Evolutionary conservation across 78 protist species (phyloP).

Genomic region (Creolimax fragrantissima): DNA sequence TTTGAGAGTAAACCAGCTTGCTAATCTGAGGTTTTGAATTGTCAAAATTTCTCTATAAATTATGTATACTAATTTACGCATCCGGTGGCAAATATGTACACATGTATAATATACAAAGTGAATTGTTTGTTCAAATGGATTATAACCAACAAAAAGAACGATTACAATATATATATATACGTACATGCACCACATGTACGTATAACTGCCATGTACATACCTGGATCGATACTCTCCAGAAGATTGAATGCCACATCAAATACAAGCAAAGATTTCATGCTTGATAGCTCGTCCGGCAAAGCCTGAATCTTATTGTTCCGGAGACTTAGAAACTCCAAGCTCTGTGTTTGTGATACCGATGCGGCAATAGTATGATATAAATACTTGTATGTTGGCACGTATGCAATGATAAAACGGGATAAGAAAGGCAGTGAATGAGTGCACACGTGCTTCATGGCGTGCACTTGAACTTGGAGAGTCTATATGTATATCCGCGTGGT

Average conservation of each 20-base stretch:
- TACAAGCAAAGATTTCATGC: neutral
- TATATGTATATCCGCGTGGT: neutral
- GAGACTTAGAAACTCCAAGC: conserved; percentile 2
- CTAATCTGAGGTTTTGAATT: too few species aligned
- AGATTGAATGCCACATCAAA: neutral
- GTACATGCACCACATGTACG: too few species aligned
- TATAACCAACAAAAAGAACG: too few species aligned
- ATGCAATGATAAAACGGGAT: neutral
- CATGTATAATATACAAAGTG: too few species aligned
- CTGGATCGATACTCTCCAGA: neutral
- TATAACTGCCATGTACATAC: neutral
- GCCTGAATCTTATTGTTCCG: conserved; percentile 21
- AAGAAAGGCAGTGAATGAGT: neutral
- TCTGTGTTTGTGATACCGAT: neutral
- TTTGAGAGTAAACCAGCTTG: too few species aligned
- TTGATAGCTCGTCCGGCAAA: neutral
- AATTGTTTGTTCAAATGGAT: too few species aligned
- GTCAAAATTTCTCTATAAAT: too few species aligned
- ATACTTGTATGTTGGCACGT: neutral
- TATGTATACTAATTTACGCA: too few species aligned
- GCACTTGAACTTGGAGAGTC: too few species aligned
- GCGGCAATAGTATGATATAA: neutral
- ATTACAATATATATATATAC: too few species aligned
- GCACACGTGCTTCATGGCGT: neutral
- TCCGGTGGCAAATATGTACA: too few species aligned